These are phyloP conservation scores for Talaromyces sp. DNA, from an alignment of 2,329 filamentous ascomycete genomes.

Conservation along the genomic window DNA sequence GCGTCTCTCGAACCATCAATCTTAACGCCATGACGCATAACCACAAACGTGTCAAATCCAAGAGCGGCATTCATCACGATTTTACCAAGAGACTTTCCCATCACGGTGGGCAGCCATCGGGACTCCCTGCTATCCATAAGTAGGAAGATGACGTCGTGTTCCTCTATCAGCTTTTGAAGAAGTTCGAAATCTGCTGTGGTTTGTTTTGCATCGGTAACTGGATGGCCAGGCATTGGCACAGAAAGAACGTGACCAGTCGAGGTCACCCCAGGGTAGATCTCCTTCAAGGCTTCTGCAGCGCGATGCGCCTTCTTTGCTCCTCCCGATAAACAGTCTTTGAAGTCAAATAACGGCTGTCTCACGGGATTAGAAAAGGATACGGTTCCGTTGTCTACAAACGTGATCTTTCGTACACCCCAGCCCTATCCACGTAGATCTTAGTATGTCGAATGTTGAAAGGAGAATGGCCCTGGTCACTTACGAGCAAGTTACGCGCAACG, in stretches of 20 bases:
- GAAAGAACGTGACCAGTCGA: conserved; percentile 73
- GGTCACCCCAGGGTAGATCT: conserved; percentile 89
- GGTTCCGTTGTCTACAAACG: conserved; percentile 86
- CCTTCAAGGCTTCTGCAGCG: conserved; percentile 72
- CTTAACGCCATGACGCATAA: conserved; percentile 87
- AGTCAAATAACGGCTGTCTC: conserved; percentile 85
- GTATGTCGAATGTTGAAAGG: neutral
- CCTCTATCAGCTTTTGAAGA: conserved; percentile 68
- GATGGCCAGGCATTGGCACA: conserved; percentile 94
- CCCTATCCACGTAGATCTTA: conserved; percentile 42
- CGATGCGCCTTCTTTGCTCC: conserved; percentile 76
- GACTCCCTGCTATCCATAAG: conserved; percentile 95
- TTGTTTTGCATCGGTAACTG: conserved; percentile 67
- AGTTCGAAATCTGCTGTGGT: conserved; percentile 70
- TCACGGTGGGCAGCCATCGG: conserved; percentile 90
- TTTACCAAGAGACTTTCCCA: conserved; percentile 89
- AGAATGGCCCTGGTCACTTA: conserved; percentile 18
- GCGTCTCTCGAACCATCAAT: conserved; percentile 52
- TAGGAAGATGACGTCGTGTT: conserved; percentile 91
- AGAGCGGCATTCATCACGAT: conserved; percentile 95
- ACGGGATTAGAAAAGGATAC: conserved; percentile 98
- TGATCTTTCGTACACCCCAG: conserved; percentile 93
- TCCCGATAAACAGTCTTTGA: conserved; percentile 80
- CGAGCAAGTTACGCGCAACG: conserved; percentile 81
- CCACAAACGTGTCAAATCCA: conserved; percentile 93